phyloP scores from a whole-genome alignment of 2,329 filamentous ascomycete genomes.

The Cercospora janseana region DNA sequence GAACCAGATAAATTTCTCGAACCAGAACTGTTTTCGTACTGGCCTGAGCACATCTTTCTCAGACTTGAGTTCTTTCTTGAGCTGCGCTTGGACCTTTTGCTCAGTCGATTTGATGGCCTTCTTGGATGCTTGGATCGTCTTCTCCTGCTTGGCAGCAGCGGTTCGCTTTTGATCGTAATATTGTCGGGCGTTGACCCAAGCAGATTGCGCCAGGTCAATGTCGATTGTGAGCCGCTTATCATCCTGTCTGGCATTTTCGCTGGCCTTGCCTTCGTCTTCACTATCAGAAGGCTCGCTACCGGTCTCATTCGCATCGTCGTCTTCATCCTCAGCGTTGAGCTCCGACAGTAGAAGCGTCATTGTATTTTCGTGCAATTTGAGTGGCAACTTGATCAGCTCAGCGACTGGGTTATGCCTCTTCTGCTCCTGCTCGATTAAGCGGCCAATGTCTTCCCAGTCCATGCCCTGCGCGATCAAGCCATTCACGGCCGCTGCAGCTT shows the following conservation, averaged over 20 bases:
- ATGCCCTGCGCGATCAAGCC: conserved; percentile 89
- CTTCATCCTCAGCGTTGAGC: conserved; percentile 62
- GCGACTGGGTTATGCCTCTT: conserved; percentile 79
- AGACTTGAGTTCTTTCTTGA: conserved; percentile 85
- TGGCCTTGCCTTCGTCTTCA: conserved; percentile 55
- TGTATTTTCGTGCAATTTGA: conserved; percentile 87
- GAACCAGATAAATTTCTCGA: conserved; percentile 96
- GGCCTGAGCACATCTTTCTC: conserved; percentile 85
- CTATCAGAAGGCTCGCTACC: conserved; percentile 64
- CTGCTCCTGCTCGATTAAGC: conserved; percentile 84
- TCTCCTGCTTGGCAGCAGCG: conserved; percentile 82
- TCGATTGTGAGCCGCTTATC: conserved; percentile 66
- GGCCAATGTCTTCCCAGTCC: conserved; percentile 93
- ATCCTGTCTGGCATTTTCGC: conserved; percentile 32
- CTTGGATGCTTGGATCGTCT: conserved; percentile 76
- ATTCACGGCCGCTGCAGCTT: conserved; percentile 89
- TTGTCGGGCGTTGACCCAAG: conserved; percentile 84
- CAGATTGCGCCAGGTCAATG: conserved; percentile 75
- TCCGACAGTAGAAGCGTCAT: conserved; percentile 78
- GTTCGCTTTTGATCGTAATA: conserved; percentile 88
- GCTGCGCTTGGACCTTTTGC: conserved; percentile 78
- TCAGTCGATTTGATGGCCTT: conserved; percentile 87
- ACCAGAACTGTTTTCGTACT: conserved; percentile 84
- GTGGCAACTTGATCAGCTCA: conserved; percentile 76
- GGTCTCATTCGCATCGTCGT: conserved; percentile 59